These are phyloP conservation scores for Lizonia empirigonia DNA, from an alignment of 2,329 filamentous ascomycete genomes.

Conservation along the genomic window DNA sequence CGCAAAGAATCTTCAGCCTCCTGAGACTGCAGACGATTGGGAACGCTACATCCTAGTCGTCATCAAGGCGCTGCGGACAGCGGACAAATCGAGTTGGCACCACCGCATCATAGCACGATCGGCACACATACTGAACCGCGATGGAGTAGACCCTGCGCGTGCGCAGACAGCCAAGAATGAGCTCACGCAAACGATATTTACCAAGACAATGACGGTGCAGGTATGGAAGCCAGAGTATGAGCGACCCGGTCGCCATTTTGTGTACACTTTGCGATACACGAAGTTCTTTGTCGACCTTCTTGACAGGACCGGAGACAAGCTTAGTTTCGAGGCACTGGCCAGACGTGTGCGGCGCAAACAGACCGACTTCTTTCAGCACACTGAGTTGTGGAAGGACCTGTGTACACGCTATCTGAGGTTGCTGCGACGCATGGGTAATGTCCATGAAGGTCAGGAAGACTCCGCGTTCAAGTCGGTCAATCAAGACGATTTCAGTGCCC, in stretches of 20 bases:
- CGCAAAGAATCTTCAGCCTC: slow-evolving; percentile 57
- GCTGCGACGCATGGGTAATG: slow-evolving; percentile 62
- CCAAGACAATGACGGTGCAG: slow-evolving; percentile 92
- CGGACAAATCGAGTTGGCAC: slow-evolving; percentile 94
- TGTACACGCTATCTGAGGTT: slow-evolving; percentile 64
- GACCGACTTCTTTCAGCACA: slow-evolving; percentile 71
- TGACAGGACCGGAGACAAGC: slow-evolving; percentile 73
- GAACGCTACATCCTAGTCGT: slow-evolving; percentile 68
- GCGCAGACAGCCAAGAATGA: slow-evolving; percentile 73
- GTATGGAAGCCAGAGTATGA: slow-evolving; percentile 95
- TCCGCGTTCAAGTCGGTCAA: slow-evolving; percentile 67
- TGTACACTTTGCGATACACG: slow-evolving; percentile 87
- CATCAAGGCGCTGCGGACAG: slow-evolving; percentile 63
- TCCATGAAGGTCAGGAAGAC: slow-evolving; percentile 68
- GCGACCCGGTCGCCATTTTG: slow-evolving; percentile 82
- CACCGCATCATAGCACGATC: slow-evolving; percentile 85
- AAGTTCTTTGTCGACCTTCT: slow-evolving; percentile 79
- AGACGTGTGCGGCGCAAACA: slow-evolving; percentile 81
- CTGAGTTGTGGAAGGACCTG: slow-evolving; percentile 66
- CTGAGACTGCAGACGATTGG: slow-evolving; percentile 60
- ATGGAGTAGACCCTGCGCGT: slow-evolving; percentile 57
- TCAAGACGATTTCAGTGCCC: slow-evolving; percentile 67
- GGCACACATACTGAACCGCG: slow-evolving; percentile 66
- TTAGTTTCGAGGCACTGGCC: slow-evolving; percentile 76
- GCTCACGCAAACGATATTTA: slow-evolving; percentile 83